Conservation (phyloP, 345 rosid species). For the Acer yangbiense region DNA sequence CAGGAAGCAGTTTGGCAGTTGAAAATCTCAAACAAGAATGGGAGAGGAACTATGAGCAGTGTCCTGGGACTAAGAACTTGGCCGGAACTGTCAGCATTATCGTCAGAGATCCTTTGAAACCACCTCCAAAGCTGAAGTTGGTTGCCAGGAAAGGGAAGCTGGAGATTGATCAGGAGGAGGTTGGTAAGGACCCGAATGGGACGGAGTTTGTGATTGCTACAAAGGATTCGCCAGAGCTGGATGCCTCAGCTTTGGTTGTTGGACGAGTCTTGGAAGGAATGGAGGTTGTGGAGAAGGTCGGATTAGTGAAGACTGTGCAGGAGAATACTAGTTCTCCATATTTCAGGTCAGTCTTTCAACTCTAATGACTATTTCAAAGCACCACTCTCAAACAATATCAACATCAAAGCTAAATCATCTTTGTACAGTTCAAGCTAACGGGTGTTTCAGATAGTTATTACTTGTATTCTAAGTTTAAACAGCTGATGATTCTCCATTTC, state of each 20-base stretch:
- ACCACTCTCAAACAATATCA: too few relatives aligned
- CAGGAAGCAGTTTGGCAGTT: slow-evolving; percentile 43
- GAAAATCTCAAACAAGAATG: slow-evolving; percentile 60
- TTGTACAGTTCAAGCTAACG: neutral
- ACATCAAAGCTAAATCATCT: neutral
- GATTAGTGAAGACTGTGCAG: slow-evolving; percentile 69
- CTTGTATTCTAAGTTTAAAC: neutral
- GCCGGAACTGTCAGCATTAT: slow-evolving; percentile 75
- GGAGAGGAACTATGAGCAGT: slow-evolving; percentile 49
- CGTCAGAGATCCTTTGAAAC: slow-evolving; percentile 74
- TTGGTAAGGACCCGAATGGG: slow-evolving; percentile 63
- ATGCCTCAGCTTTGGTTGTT: slow-evolving; percentile 68
- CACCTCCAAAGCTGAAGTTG: slow-evolving; percentile 82
- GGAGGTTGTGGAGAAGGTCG: slow-evolving; percentile 67
- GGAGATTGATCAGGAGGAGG: slow-evolving; percentile 66
- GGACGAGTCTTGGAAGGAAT: slow-evolving; percentile 82
- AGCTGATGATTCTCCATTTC: neutral
- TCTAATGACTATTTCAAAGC: neutral
- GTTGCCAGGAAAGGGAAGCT: slow-evolving; percentile 78
- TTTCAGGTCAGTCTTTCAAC: slow-evolving; percentile 58
- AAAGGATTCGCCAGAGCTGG: slow-evolving; percentile 79
- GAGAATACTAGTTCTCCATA: slow-evolving; percentile 86
- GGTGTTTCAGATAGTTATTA: too few relatives aligned
- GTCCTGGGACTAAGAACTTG: slow-evolving; percentile 49
- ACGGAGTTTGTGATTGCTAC: slow-evolving; percentile 77